Evolutionary conservation across 208 protist genomes (phyloP).

Genomic region (Trypanosoma lewisi): DNA sequence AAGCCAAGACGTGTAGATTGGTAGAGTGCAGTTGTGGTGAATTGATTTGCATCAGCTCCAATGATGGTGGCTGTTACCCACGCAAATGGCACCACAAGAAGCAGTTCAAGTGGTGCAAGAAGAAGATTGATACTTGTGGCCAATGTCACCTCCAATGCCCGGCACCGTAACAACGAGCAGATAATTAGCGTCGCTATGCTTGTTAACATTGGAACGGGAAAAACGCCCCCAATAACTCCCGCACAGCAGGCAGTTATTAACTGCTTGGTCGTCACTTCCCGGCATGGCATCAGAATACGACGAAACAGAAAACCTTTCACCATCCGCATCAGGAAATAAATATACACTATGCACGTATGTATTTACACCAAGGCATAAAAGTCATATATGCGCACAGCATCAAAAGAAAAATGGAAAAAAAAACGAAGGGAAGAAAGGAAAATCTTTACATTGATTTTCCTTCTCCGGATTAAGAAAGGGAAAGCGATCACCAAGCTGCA

Average conservation of each 20-base stretch:
- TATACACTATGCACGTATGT: background rate
- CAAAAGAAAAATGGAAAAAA: constrained; percentile 10
- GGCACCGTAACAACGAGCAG: constrained; percentile 19
- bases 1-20: constrained; percentile 22
- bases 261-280: constrained; percentile 24
- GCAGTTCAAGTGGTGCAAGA: constrained; percentile 45
- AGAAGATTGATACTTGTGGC: constrained; percentile 42
- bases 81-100: constrained; percentile 39
- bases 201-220: constrained; percentile 52
- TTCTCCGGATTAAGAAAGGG: background rate
- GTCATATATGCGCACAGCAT: no score
- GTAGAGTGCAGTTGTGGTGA: constrained; percentile 30
- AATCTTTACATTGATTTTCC: background rate
- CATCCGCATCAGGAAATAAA: background rate
- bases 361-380: background rate
- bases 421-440: constrained; percentile 20
- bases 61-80: constrained; percentile 9
- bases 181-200: constrained; percentile 31
- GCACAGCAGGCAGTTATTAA: constrained; percentile 26
- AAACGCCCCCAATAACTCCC: constrained; percentile 50
- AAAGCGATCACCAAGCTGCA: background rate
- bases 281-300: constrained; percentile 28
- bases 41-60: constrained; percentile 22
- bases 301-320: background rate
- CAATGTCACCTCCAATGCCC: constrained; percentile 26